These are phyloP conservation scores for Capronia coronata DNA, from an alignment of 2,329 filamentous ascomycete species.

Conservation along the genomic window DNA sequence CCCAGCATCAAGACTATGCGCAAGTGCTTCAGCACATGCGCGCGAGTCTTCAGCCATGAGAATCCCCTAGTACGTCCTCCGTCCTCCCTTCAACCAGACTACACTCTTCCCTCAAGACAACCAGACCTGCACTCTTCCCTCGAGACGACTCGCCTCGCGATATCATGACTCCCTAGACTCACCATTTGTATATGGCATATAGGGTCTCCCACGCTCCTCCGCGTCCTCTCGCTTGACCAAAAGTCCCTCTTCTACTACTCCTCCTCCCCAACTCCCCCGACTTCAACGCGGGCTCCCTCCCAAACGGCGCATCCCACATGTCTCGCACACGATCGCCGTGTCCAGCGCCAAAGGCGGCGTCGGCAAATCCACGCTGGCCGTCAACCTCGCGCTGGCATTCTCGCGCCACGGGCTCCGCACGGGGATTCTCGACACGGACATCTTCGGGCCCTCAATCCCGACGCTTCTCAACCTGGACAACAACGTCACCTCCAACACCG, in stretches of 20 bases:
- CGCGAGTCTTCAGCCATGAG: conserved; percentile 55
- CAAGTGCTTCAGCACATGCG: conserved; percentile 28
- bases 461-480: conserved; percentile 71
- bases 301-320: conserved; percentile 71
- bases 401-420: conserved; percentile 72
- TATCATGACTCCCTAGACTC: too few relatives aligned
- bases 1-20: conserved; percentile 26
- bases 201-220: conserved; percentile 72
- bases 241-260: conserved; percentile 50
- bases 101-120: too few relatives aligned
- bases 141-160: too few relatives aligned
- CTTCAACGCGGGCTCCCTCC: conserved; percentile 76
- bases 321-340: conserved; percentile 89
- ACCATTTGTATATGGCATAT: not conserved
- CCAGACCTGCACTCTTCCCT: too few relatives aligned
- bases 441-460: conserved; percentile 92
- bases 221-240: conserved; percentile 30
- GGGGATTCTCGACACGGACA: conserved; percentile 90
- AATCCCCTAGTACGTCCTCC: conserved; percentile 65
- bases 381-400: conserved; percentile 80
- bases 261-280: conserved; percentile 60
- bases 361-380: conserved; percentile 88
- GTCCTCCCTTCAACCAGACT: not conserved
- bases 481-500: too few relatives aligned
- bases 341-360: conserved; percentile 98